A percentile compares a stretch with the other conserved stretches of the same genome.
phyloP scores from a whole-genome alignment of 371 early-diverging fungal genomes.

The Globomyces sp. region DNA sequence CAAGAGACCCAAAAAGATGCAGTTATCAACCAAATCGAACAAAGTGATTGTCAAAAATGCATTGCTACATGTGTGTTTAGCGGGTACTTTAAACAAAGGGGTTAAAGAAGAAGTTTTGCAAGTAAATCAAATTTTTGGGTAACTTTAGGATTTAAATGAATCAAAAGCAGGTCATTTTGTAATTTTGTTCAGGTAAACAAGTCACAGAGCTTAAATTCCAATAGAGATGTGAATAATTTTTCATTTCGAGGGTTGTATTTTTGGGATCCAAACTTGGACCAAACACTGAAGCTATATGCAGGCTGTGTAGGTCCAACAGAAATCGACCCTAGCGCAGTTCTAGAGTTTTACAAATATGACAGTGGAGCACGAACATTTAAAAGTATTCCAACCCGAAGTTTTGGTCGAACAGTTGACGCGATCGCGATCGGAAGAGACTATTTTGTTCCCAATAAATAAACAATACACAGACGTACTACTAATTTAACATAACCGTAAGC shows the following conservation, averaged over 20 bases:
- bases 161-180: slow-evolving; percentile 42
- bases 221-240: slow-evolving; percentile 38
- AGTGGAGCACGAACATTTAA: slow-evolving; percentile 43
- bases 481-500: too few relatives aligned
- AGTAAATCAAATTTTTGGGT: slow-evolving; percentile 23
- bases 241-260: slow-evolving; percentile 50
- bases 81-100: slow-evolving; percentile 43
- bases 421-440: slow-evolving; percentile 25
- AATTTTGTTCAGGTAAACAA: slow-evolving; percentile 31
- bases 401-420: slow-evolving; percentile 41
- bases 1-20: neutral
- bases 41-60: slow-evolving; percentile 45
- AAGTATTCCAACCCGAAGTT: slow-evolving; percentile 30
- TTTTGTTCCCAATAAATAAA: neutral
- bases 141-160: slow-evolving; percentile 33
- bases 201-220: too few relatives aligned
- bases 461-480: too few relatives aligned
- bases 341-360: slow-evolving; percentile 52
- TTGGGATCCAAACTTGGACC: slow-evolving; percentile 34
- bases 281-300: slow-evolving; percentile 33
- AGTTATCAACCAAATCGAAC: slow-evolving; percentile 15
- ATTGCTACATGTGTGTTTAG: slow-evolving; percentile 47
- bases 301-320: slow-evolving; percentile 33
- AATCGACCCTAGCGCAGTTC: slow-evolving; percentile 27
- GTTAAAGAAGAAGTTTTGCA: slow-evolving; percentile 44